These are phyloP conservation scores for Plantago lanceolata DNA, from an alignment of 305 asterid genomes.

Conservation along the genomic window DNA sequence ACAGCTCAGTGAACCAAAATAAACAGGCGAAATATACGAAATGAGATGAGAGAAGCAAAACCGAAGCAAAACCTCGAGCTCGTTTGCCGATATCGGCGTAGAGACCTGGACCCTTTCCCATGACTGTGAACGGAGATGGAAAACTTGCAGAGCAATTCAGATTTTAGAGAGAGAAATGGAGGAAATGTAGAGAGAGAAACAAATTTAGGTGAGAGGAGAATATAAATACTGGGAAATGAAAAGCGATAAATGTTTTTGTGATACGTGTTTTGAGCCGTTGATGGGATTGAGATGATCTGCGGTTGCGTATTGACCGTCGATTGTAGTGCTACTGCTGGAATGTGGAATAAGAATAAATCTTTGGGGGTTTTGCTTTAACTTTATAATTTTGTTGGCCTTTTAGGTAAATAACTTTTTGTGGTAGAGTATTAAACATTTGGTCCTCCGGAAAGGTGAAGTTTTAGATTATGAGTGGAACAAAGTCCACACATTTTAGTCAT, in stretches of 20 bases:
- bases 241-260: slow-evolving; percentile 33
- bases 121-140: slow-evolving; percentile 29
- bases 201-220: slow-evolving; percentile 1
- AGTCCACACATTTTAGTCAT: no score
- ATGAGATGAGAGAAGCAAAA: not conserved
- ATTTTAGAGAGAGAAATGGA: slow-evolving; percentile 13
- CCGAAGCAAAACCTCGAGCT: slow-evolving; percentile 79
- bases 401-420: no score
- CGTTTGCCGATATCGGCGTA: slow-evolving; percentile 78
- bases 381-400: no score
- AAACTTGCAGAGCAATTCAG: slow-evolving; percentile 8
- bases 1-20: not conserved
- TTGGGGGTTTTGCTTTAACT: slow-evolving; percentile 11
- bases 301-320: slow-evolving; percentile 30
- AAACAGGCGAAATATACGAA: not conserved
- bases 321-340: slow-evolving; percentile 17
- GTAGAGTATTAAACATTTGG: no score
- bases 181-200: slow-evolving; percentile 17
- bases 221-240: slow-evolving; percentile 17
- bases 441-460: no score
- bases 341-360: slow-evolving; percentile 17
- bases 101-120: slow-evolving; percentile 90
- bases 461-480: no score
- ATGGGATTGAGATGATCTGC: slow-evolving; percentile 11
- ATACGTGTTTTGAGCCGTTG: slow-evolving; percentile 25